Base-by-base conservation (phyloP, 1,284 basidiomycete species). In the Papiliotrema terrestris region DNA sequence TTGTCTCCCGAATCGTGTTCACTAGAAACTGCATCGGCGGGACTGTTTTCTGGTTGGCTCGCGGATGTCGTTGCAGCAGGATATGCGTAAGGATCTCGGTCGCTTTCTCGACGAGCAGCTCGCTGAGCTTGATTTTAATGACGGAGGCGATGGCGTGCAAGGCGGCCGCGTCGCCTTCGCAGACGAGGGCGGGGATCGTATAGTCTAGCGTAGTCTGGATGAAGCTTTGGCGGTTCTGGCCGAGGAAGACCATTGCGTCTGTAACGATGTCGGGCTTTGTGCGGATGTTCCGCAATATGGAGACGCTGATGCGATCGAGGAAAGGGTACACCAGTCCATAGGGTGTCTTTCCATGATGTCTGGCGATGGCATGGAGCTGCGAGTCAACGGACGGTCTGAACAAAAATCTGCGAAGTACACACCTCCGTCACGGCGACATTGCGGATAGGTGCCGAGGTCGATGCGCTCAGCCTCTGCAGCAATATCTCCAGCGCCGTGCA, bases 391-490 rank as follows among this genome's bases (percentile, higher is more conserved):
- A 42, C 35, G 19, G 2, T 19, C 8, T 11, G 5, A 32, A 11
- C 11, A 11, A 32, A 11, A 54, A 14, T 15, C 39, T 6, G 35
- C 15, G 19, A 8, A 1, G n/a, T n/a, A 43, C 80, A 57, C 62
- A 86, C 88, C 79, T 91, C 86, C 65, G 83, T 81, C 57, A 82
- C 85, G 1, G 88, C 87, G 6, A 83, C 78, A 29, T 86, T 86
- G 65, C 83, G 84, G 15, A 92, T 63, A 5, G 29, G 29, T 1
- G 89, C 80, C 2, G 83, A 83, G 61, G 86, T 89, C 17, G 78
- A 69, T 48, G 84, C 80, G 1, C 84, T 87, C 1, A 93, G 75
- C 56, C 87, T 86, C 8, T 81, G 79, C n/a, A 90, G 79, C 3
- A 93, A 74, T 41, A 84, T 80, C 55, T 82, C 84, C 2, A 92